phyloP scores from a whole-genome alignment of 768 basidiomycete species.

The Chalciporus chontae region DNA sequence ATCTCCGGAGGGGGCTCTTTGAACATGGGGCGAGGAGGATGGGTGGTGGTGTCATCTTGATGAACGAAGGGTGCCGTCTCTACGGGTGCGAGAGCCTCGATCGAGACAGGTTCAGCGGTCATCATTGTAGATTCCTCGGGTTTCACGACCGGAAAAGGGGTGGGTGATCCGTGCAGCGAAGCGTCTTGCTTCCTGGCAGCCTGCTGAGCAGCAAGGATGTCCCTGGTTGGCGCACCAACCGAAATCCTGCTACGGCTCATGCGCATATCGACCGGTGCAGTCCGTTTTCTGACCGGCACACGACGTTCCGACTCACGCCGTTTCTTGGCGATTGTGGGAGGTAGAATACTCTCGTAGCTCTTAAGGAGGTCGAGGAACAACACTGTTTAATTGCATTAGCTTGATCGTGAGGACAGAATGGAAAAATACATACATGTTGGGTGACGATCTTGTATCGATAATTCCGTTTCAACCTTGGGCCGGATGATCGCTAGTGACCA shows the following conservation, averaged over 20 bases:
- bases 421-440: conserved; percentile 54
- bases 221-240: conserved; percentile 62
- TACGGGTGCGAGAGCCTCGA: conserved; percentile 5
- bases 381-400: conserved; percentile 38
- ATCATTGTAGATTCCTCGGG: conserved; percentile 18
- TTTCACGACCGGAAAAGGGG: conserved; percentile 13
- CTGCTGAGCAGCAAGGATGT: conserved; percentile 70
- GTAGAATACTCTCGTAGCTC: conserved; percentile 69
- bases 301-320: conserved; percentile 85
- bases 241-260: conserved; percentile 76
- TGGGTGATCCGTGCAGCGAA: conserved; percentile 22
- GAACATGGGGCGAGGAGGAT: conserved; percentile 44
- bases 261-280: conserved; percentile 85
- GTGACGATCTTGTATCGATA: conserved; percentile 91
- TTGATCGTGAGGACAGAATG: neutral
- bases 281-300: conserved; percentile 79
- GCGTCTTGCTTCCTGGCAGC: conserved; percentile 52
- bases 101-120: conserved; percentile 14
- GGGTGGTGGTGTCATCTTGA: conserved; percentile 11
- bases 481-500: conserved; percentile 62
- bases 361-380: conserved; percentile 84
- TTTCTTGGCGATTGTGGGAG: conserved; percentile 79
- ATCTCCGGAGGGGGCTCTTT: conserved; percentile 55
- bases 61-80: conserved; percentile 1
- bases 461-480: conserved; percentile 75